Conservation (phyloP, 192 early-diverging fungal species). For the Coemansia sp. region DNA sequence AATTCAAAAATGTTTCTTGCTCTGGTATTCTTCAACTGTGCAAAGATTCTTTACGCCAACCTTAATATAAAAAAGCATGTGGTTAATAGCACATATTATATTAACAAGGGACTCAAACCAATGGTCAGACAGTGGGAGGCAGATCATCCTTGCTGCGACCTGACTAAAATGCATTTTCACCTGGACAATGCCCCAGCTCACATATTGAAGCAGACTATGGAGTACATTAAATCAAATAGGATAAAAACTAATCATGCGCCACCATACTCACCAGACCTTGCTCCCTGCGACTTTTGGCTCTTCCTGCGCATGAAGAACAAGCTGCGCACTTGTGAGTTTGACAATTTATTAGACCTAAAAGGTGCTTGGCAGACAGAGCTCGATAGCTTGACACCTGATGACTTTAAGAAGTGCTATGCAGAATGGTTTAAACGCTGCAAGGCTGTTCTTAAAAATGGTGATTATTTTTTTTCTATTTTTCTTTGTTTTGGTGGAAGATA, state of each 20-base stretch:
- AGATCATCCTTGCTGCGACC: background rate
- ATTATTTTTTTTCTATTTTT: too few relatives aligned
- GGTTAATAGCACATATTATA: background rate
- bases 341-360: background rate
- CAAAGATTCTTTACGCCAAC: background rate
- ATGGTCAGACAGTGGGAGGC: background rate
- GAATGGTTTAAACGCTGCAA: background rate
- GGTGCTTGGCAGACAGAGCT: background rate
- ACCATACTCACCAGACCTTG: conserved; percentile 15
- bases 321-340: background rate
- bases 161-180: background rate
- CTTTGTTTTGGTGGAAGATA: too few relatives aligned
- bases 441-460: too few relatives aligned
- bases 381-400: background rate
- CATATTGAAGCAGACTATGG: background rate
- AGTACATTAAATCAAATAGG: background rate
- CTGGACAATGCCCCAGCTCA: conserved; percentile 11
- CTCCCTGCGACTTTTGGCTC: conserved; percentile 14
- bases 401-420: background rate
- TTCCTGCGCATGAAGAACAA: background rate
- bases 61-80: background rate
- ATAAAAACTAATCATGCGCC: conserved; percentile 5
- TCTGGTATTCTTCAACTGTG: background rate
- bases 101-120: background rate
- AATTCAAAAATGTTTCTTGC: background rate